Percentiles rank a stretch among this genome's conserved stretches.
Evolutionary conservation across 2,329 filamentous ascomycete species (phyloP).

Genomic region (Ophiostoma quercus): DNA sequence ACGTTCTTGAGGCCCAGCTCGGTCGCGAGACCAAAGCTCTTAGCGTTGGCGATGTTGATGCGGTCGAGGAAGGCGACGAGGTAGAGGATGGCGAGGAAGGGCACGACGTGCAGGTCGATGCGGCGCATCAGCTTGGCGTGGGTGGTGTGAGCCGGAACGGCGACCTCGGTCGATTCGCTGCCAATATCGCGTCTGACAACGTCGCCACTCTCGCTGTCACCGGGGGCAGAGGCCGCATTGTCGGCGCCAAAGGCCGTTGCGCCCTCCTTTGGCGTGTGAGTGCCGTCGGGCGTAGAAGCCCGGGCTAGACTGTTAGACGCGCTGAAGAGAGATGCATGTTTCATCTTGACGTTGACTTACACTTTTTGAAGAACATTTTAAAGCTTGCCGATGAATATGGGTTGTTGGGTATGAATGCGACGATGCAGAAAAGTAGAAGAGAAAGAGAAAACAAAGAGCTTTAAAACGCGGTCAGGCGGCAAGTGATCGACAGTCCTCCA

Average conservation of each 20-base stretch:
- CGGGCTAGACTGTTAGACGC: slow-evolving; percentile 9
- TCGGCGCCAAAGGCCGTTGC: slow-evolving; percentile 5
- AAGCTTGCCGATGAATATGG: background rate
- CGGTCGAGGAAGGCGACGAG: slow-evolving; percentile 65
- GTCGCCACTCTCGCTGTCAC: slow-evolving; percentile 14
- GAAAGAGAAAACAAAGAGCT: background rate
- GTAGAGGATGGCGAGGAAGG: slow-evolving; percentile 68
- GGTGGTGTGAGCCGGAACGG: slow-evolving; percentile 49
- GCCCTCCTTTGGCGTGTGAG: slow-evolving; percentile 17
- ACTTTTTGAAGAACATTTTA: slow-evolving; percentile 9
- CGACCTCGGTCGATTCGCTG: slow-evolving; percentile 27
- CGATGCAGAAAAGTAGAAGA: background rate
- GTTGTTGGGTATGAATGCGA: background rate
- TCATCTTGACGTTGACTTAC: background rate
- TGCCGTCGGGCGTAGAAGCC: slow-evolving; percentile 17
- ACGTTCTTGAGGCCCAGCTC: slow-evolving; percentile 57
- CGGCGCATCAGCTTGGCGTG: slow-evolving; percentile 62
- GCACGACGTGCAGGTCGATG: slow-evolving; percentile 67
- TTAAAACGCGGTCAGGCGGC: slow-evolving; percentile 8
- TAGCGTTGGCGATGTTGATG: slow-evolving; percentile 76
- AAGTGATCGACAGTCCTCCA: slow-evolving; percentile 20
- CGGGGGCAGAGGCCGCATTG: slow-evolving; percentile 13
- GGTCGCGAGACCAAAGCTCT: slow-evolving; percentile 55
- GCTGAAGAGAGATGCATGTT: background rate
- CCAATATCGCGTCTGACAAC: slow-evolving; percentile 1